Evolutionary conservation across 352 stramenopile genomes (phyloP).

Genomic region (Pythium folliculosum): DNA sequence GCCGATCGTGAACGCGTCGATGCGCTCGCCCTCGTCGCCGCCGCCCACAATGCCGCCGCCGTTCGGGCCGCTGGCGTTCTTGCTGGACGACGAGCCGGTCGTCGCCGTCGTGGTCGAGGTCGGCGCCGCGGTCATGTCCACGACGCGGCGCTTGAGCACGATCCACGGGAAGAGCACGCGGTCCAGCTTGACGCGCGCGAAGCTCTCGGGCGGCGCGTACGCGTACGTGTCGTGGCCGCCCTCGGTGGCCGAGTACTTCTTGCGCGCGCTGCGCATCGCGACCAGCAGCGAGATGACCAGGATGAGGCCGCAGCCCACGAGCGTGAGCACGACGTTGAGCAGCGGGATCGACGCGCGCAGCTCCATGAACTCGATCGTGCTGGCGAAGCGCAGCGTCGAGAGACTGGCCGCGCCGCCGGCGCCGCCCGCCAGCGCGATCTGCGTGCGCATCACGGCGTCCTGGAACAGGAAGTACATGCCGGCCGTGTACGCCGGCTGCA

Average conservation of each 20-base stretch:
- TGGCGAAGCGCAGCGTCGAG: slow-evolving; percentile 20
- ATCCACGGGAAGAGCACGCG: slow-evolving; percentile 14
- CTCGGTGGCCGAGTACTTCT: slow-evolving; percentile 5
- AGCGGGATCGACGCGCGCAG: slow-evolving; percentile 19
- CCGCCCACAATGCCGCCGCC: slow-evolving; percentile 2
- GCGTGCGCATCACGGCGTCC: slow-evolving; percentile 31
- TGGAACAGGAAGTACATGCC: slow-evolving; percentile 63
- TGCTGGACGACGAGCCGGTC: slow-evolving; percentile 3
- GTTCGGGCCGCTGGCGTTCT: slow-evolving; percentile 1
- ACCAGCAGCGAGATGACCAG: slow-evolving; percentile 8
- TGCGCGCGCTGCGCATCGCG: slow-evolving; percentile 8
- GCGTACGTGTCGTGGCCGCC: slow-evolving; percentile 3
- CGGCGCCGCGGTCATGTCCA: slow-evolving; percentile 10
- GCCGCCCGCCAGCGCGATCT: slow-evolving; percentile 3
- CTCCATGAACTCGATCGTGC: slow-evolving; percentile 14
- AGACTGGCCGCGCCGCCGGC: neutral
- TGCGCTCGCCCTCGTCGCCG: slow-evolving; percentile 9
- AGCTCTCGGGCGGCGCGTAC: slow-evolving; percentile 16
- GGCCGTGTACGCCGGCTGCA: slow-evolving; percentile 53
- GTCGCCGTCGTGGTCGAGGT: slow-evolving; percentile 3
- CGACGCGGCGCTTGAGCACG: slow-evolving; percentile 15
- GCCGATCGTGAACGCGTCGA: slow-evolving; percentile 15
- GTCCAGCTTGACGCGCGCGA: slow-evolving; percentile 23
- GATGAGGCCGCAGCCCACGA: slow-evolving; percentile 21
- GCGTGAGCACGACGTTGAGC: slow-evolving; percentile 20